A percentile compares a stretch with the other conserved stretches of the same genome.
These are phyloP conservation scores for Pseudogymnoascus sp. DNA, from an alignment of 2,329 filamentous ascomycete genomes.

Conservation along the genomic window DNA sequence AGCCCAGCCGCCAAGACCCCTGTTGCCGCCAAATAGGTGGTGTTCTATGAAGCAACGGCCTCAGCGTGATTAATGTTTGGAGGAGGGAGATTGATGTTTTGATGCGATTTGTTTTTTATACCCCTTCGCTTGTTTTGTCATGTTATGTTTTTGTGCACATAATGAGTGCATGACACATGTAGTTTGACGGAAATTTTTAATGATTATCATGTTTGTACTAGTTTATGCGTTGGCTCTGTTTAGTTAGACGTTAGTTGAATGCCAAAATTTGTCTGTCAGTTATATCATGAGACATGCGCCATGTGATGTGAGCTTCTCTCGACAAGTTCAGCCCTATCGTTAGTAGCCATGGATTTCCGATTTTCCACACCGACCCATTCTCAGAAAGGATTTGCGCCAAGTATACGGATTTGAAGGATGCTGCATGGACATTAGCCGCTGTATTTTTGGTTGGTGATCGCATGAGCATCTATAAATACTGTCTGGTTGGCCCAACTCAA, in stretches of 20 bases:
- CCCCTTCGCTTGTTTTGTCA: conserved; percentile 9
- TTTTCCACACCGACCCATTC: not conserved
- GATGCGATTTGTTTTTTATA: conserved; percentile 7
- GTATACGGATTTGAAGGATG: not conserved
- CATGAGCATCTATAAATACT: not conserved
- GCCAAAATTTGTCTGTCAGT: not conserved
- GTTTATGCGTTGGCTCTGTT: not conserved
- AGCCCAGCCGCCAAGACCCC: not conserved
- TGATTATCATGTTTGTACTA: conserved; percentile 8
- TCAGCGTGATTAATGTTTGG: not conserved
- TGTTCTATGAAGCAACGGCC: conserved; percentile 2
- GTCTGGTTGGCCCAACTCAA: not conserved
- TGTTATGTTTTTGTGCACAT: conserved; percentile 7
- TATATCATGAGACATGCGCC: not conserved
- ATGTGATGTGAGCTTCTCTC: not conserved
- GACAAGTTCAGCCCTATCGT: not conserved
- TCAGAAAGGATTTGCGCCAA: not conserved
- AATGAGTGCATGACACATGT: conserved; percentile 5
- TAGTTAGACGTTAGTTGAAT: conserved; percentile 6
- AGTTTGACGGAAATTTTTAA: conserved; percentile 8
- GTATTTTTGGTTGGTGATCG: not conserved
- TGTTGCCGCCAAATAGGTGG: not conserved
- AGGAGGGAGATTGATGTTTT: not conserved
- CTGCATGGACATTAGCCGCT: not conserved
- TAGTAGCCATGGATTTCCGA: not conserved